Percentiles rank a stretch among this genome's conserved stretches.
phyloP scores from a whole-genome alignment of 1,284 basidiomycete genomes.

The Cryptococcus sp. region DNA sequence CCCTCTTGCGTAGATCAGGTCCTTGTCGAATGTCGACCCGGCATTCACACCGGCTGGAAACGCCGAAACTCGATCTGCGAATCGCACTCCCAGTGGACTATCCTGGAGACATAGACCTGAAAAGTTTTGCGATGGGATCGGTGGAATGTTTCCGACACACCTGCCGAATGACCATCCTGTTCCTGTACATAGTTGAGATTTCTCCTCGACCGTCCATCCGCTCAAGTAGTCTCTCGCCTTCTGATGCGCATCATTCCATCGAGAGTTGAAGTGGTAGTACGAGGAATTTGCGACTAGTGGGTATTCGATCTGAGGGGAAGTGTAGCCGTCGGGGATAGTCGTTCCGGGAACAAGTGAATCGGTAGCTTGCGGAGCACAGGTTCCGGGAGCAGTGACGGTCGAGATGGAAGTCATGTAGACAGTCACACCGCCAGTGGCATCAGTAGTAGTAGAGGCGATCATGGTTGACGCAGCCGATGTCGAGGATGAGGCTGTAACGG shows the following conservation, averaged over 20 bases:
- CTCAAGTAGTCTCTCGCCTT: constrained; percentile 44
- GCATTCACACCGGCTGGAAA: constrained; percentile 72
- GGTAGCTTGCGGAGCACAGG: constrained; percentile 4
- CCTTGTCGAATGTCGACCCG: constrained; percentile 62
- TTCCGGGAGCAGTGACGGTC: constrained; percentile 1
- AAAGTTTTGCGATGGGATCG: constrained; percentile 60
- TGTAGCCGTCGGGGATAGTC: constrained; percentile 20
- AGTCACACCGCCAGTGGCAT: neutral
- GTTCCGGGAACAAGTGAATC: constrained; percentile 5
- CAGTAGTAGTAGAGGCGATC: neutral
- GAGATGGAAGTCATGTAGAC: constrained; percentile 5
- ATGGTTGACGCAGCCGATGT: neutral
- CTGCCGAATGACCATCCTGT: constrained; percentile 47
- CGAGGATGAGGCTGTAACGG: neutral
- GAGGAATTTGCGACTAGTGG: constrained; percentile 12
- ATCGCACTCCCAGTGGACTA: constrained; percentile 57
- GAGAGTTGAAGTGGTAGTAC: constrained; percentile 8
- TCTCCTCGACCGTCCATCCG: constrained; percentile 50
- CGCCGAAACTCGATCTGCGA: constrained; percentile 59
- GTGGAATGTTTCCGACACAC: constrained; percentile 65
- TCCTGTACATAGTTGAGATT: constrained; percentile 50
- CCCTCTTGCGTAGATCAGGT: constrained; percentile 67
- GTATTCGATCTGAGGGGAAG: constrained; percentile 15
- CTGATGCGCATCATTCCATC: constrained; percentile 28
- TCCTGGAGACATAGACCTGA: constrained; percentile 63